Evolutionary conservation across 2,329 filamentous ascomycete genomes (phyloP), one percentile per base, ranked within the genome.

Genomic region (Pseudohalonectria lignicola): DNA sequence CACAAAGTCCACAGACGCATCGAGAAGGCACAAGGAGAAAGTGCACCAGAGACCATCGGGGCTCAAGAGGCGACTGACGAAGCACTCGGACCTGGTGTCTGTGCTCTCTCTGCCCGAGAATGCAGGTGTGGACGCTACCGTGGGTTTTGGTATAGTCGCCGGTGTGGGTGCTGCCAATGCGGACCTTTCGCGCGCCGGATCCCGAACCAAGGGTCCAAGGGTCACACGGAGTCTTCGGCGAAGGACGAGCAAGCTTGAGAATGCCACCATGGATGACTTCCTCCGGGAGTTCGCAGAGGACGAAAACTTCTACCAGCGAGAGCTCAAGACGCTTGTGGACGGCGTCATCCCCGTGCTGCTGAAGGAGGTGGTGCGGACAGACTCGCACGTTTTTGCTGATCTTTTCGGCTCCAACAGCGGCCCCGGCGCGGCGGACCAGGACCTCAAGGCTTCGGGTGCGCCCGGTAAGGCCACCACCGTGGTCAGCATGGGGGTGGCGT

Each of bases 271-370:
- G 10, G 68, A 75, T 17, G 86, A 90, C 45, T 64, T 96, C 16
- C 71, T 96, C 55, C 70, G 72, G 37, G 87, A 94, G 52, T 78
- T 98, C 45, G 68, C 75, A 10, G 74, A 82, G 5, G 92, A 96
- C 49, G 92, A 98, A 58, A 66, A 74, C 32, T 82, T 92, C 47
- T 98, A 96, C 53, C 81, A 82, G 60, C 76, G 88, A 39, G 92
- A 98, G 59, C 70, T 98, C 23, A 86, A 87, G 53, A 95, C 92
- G 1, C 63, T 98, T 23, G 88, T 96, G 7, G 88, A 94, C 49
- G 92, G 92, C 40, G 90, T 98, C 17, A 85, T 98, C 40, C 92
- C 92, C 0, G 90, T 96, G 2, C 71, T 98, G 2, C 64, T 98
- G 37, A 86, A 81, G 9, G 86, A 87, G 46, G 84, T 94, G 8